These are phyloP conservation scores for Yarrowia sp. DNA, from an alignment of 805 yeast genomes.

Conservation along the genomic window DNA sequence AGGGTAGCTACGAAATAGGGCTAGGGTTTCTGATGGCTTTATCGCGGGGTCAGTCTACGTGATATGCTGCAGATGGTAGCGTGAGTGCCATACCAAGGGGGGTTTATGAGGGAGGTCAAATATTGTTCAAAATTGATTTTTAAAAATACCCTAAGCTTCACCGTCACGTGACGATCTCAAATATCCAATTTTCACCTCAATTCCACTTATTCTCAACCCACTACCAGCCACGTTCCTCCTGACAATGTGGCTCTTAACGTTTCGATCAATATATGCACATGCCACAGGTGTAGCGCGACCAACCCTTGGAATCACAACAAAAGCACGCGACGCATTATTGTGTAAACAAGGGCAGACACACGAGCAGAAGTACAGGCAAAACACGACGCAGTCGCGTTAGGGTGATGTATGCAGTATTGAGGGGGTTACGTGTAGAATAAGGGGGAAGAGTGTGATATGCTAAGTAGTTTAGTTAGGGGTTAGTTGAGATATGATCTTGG, in stretches of 20 bases:
- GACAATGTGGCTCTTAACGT: background rate
- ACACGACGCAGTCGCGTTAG: conserved; percentile 17
- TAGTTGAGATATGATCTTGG: too few relatives aligned
- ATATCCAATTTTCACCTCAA: background rate
- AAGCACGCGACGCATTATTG: conserved; percentile 10
- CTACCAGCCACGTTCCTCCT: background rate
- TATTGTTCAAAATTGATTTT: background rate
- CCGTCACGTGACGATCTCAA: background rate
- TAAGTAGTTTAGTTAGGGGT: too few relatives aligned
- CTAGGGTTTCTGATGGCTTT: background rate
- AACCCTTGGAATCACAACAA: background rate
- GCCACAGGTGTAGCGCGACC: conserved; percentile 19
- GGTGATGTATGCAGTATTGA: background rate
- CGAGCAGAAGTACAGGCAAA: too few relatives aligned
- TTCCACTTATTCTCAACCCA: too few relatives aligned
- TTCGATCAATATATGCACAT: conserved; percentile 9
- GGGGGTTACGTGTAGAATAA: too few relatives aligned
- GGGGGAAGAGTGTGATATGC: too few relatives aligned
- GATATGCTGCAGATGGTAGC: background rate
- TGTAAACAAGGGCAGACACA: background rate
- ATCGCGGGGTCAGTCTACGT: background rate
- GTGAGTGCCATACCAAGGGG: background rate
- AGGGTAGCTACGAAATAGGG: conserved; percentile 12
- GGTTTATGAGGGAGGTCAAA: too few relatives aligned
- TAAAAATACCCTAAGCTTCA: background rate